Evolutionary conservation across 2,329 filamentous ascomycete genomes (phyloP).

Genomic region (Aaosphaeria pasadenensis): DNA sequence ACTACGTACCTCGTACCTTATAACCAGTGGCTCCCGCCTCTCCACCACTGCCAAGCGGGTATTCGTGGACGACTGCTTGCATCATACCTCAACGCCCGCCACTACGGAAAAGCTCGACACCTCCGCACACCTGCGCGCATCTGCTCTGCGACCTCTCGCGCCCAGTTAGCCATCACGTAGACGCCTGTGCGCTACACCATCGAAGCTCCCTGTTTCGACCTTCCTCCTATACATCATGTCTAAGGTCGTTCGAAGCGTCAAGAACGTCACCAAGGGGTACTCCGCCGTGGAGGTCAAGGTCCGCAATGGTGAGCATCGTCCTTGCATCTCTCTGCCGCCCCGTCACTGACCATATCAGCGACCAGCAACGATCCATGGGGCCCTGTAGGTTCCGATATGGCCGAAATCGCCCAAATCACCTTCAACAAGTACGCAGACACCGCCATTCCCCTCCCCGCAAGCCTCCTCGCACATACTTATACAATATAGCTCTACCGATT

Average conservation of each 20-base stretch:
- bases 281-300: conserved; percentile 97
- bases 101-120: conserved; percentile 4
- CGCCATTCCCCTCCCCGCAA: neutral
- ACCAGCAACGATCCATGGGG: conserved; percentile 99
- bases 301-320: conserved; percentile 31
- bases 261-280: conserved; percentile 99
- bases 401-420: conserved; percentile 95
- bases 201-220: too few species aligned
- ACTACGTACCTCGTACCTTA: too few species aligned
- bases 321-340: neutral
- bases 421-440: conserved; percentile 78
- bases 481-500: conserved; percentile 75
- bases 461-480: conserved; percentile 11
- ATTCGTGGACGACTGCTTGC: conserved; percentile 15
- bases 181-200: too few species aligned
- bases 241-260: conserved; percentile 94
- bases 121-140: neutral
- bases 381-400: conserved; percentile 96
- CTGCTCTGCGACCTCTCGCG: too few species aligned
- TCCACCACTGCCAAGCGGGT: conserved; percentile 7
- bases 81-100: conserved; percentile 17
- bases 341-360: conserved; percentile 55
- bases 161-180: too few species aligned
- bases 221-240: conserved; percentile 63
- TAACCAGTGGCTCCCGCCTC: too few species aligned